Base-by-base conservation (phyloP, 2,329 filamentous ascomycete genomes). In the Exophiala alcalophila region DNA sequence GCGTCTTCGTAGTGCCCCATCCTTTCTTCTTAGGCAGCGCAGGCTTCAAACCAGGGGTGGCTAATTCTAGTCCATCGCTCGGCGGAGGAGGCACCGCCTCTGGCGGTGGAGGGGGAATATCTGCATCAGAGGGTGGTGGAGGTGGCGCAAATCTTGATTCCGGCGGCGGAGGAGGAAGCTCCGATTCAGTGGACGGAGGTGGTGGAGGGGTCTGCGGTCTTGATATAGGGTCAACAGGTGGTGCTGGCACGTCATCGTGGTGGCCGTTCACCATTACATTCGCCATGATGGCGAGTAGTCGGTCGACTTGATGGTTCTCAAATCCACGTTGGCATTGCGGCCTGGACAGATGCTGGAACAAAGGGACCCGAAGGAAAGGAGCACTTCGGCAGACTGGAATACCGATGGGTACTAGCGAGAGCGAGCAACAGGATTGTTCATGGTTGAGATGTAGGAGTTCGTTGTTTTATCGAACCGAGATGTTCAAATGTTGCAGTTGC, bases 11-110 rank as follows among this genome's bases (percentile, higher is more conserved):
- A 15, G 66, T 56, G 9, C 70, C 72, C 72, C 72, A 77, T 54
- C 76, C 74, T 37, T 61, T 57, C 56, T 80, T 78, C 64, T 72
- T 69, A 21, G 61, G 62, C 3, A 73, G 69, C 14, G 72, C 67
- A 4, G 67, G 73, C 9, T 65, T 65, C 14, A 57, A 52, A 28
- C 68, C 66, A 16, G 66, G 68, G 38, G 69, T 68, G 38, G 68
- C 66, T 40, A 68, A 66, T 11, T 60, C 59, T 33, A 39, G 38
- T 4, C 35, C 29, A 23, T 60, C 56, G 19, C 62, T 61, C 12
- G 63, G 63, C n/a, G 64, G 64, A 19, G 65, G 63, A 31, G 62
- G 61, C 11, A 61, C 55, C n/a, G 57, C 51, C 24, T 57, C 54
- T 9, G 66, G 65, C 43, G 68, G 68, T 40, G 70, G 69, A 47